These are phyloP conservation scores for Phytophthora brassicae DNA, from an alignment of 352 stramenopile genomes.

Conservation along the genomic window DNA sequence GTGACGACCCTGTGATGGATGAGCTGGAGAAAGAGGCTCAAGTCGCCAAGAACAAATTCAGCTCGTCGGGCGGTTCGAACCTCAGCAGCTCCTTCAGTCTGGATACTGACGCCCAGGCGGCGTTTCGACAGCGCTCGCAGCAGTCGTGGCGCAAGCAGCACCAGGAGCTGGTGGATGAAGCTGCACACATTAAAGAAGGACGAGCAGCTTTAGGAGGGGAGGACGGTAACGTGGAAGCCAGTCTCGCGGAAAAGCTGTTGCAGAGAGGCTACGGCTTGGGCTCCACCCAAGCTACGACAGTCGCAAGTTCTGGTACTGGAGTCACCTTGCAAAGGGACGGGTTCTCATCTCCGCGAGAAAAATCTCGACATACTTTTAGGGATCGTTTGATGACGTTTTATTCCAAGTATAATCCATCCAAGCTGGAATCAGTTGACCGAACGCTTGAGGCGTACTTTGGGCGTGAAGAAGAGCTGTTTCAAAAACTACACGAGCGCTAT, in stretches of 20 bases:
- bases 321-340: not conserved
- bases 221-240: slow-evolving; percentile 15
- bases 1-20: slow-evolving; percentile 45
- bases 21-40: slow-evolving; percentile 32
- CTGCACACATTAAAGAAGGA: slow-evolving; percentile 22
- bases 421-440: slow-evolving; percentile 52
- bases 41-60: slow-evolving; percentile 26
- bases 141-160: slow-evolving; percentile 69
- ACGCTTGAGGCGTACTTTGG: slow-evolving; percentile 59
- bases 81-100: slow-evolving; percentile 12
- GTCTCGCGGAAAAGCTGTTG: slow-evolving; percentile 47
- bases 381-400: slow-evolving; percentile 65
- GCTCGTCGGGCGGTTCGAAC: slow-evolving; percentile 6
- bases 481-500: slow-evolving; percentile 71
- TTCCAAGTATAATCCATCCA: slow-evolving; percentile 62
- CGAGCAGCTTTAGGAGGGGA: not conserved
- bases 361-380: slow-evolving; percentile 20
- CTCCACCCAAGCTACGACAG: slow-evolving; percentile 13
- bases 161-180: slow-evolving; percentile 40
- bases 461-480: slow-evolving; percentile 68
- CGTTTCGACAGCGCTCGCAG: slow-evolving; percentile 58
- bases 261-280: slow-evolving; percentile 55
- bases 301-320: not conserved
- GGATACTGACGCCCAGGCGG: slow-evolving; percentile 5
- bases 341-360: not conserved